phyloP scores from a whole-genome alignment of 2,329 filamentous ascomycete species.

The Penicillium sp. region DNA sequence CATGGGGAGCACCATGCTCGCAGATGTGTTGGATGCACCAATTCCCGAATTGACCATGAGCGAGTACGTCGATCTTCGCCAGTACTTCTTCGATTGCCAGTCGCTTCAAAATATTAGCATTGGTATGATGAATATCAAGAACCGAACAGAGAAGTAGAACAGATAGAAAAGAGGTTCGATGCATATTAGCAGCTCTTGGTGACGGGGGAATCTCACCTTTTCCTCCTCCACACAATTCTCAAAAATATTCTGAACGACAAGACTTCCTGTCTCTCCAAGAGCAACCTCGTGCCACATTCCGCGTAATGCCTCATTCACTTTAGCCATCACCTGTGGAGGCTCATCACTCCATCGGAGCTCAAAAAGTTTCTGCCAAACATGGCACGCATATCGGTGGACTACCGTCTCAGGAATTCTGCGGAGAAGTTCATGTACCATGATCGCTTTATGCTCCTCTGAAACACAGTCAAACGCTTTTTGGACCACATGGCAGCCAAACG shows the following conservation, averaged over 20 bases:
- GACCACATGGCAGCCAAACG: conserved; percentile 96
- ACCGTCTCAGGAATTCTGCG: conserved; percentile 96
- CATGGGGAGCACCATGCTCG: conserved; percentile 86
- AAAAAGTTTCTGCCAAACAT: conserved; percentile 99
- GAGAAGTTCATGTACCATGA: conserved; percentile 97
- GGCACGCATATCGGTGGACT: conserved; percentile 96
- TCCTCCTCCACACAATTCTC: conserved; percentile 98
- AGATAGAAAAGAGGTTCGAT: background rate
- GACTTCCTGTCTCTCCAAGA: conserved; percentile 90
- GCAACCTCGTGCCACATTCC: conserved; percentile 99
- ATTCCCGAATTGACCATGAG: conserved; percentile 97
- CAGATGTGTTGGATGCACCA: conserved; percentile 99
- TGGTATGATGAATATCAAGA: background rate
- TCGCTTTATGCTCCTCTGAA: conserved; percentile 93
- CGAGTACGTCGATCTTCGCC: conserved; percentile 89
- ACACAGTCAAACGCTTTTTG: conserved; percentile 99
- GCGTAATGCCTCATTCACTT: conserved; percentile 88
- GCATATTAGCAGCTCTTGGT: background rate
- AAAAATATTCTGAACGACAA: conserved; percentile 99
- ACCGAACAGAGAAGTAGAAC: background rate
- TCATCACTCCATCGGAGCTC: conserved; percentile 94
- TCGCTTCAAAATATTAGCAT: conserved; percentile 58
- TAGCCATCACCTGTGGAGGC: conserved; percentile 97
- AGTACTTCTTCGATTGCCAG: conserved; percentile 97
- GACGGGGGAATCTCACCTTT: conserved; percentile 63